Conservation (phyloP, 139 green algal species). For the Chlamydomonas urium region DNA sequence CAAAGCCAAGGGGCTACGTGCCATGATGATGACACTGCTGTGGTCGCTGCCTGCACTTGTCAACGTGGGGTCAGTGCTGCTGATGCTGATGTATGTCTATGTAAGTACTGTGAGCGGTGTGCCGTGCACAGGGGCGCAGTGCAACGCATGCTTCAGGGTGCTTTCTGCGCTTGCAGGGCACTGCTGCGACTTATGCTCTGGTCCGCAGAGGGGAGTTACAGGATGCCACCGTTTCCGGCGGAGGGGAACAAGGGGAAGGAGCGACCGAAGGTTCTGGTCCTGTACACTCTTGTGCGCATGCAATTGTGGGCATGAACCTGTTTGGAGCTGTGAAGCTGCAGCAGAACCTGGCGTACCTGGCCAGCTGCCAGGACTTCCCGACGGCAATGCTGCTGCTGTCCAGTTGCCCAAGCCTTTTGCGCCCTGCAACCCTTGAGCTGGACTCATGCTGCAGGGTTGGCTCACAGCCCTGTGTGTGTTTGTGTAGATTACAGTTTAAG, state of each 20-base stretch:
- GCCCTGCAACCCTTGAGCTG: too few species aligned
- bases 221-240: too few species aligned
- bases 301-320: constrained; percentile 77
- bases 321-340: constrained; percentile 62
- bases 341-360: constrained; percentile 39
- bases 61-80: constrained; percentile 29
- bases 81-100: constrained; percentile 19
- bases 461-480: not conserved
- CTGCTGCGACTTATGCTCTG: too few species aligned
- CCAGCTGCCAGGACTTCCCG: constrained; percentile 68
- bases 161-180: too few species aligned
- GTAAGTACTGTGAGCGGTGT: not conserved
- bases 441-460: too few species aligned
- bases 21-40: constrained; percentile 67
- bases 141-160: too few species aligned
- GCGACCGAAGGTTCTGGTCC: too few species aligned
- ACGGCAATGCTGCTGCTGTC: constrained; percentile 60
- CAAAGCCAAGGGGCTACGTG: constrained; percentile 60
- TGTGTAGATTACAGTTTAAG: not conserved
- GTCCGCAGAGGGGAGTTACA: too few species aligned
- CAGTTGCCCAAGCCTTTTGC: too few species aligned
- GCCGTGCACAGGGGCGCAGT: not conserved
- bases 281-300: constrained; percentile 25
- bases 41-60: constrained; percentile 45
- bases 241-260: too few species aligned